phyloP scores from a whole-genome alignment of 192 early-diverging fungal genomes.

The Backusella tuberculispora region DNA sequence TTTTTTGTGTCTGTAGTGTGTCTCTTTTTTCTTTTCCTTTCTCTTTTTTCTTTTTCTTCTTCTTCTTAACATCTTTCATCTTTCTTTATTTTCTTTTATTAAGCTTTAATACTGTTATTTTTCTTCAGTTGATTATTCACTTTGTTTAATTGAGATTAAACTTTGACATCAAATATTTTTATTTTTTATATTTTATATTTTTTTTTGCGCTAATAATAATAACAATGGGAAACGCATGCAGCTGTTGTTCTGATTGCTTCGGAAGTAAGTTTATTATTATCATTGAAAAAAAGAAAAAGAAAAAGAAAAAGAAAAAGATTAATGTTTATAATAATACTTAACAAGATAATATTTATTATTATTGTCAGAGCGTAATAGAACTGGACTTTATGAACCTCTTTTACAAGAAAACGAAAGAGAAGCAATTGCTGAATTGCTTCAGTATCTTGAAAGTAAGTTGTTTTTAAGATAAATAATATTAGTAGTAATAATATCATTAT shows the following conservation, averaged over 20 bases:
- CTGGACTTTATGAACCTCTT: slow-evolving; percentile 64
- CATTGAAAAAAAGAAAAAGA: not conserved
- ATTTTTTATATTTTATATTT: too few relatives aligned
- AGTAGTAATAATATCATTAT: too few relatives aligned
- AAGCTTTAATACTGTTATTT: too few relatives aligned
- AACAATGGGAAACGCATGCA: slow-evolving; percentile 25
- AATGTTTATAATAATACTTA: not conserved
- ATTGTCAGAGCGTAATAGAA: slow-evolving; percentile 46
- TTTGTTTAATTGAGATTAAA: not conserved
- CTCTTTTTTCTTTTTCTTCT: not conserved
- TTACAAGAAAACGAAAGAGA: slow-evolving; percentile 73
- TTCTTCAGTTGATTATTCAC: not conserved
- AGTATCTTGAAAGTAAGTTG: slow-evolving; percentile 67
- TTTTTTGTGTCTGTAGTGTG: not conserved
- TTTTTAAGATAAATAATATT: slow-evolving; percentile 18
- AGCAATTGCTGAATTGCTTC: slow-evolving; percentile 67
- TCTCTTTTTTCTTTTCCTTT: not conserved
- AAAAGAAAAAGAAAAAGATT: not conserved
- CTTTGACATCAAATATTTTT: too few relatives aligned
- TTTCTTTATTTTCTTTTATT: too few relatives aligned
- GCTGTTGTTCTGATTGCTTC: slow-evolving; percentile 27
- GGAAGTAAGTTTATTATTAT: slow-evolving; percentile 25
- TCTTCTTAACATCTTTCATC: too few relatives aligned
- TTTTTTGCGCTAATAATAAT: too few relatives aligned
- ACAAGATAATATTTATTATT: not conserved